These are phyloP conservation scores for Fusarium bulbicola DNA, from an alignment of 2,329 filamentous ascomycete genomes.

Conservation along the genomic window DNA sequence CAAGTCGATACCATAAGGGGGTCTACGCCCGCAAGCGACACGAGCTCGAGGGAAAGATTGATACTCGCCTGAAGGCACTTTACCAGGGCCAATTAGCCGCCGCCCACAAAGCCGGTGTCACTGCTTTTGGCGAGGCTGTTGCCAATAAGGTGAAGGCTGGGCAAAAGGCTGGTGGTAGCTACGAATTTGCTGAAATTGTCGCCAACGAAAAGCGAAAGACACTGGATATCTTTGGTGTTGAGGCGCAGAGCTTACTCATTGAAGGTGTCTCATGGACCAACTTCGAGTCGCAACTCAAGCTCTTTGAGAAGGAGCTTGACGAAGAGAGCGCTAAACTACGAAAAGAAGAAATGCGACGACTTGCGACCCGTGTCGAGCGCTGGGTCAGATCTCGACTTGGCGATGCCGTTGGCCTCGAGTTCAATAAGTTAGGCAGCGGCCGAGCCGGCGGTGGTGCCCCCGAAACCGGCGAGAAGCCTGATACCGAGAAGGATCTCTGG, in stretches of 20 bases:
- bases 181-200: slow-evolving; percentile 97
- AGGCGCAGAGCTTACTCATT: slow-evolving; percentile 78
- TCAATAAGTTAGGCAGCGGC: slow-evolving; percentile 94
- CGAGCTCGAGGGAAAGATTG: slow-evolving; percentile 87
- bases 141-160: slow-evolving; percentile 86
- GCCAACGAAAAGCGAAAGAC: slow-evolving; percentile 81
- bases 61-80: slow-evolving; percentile 85
- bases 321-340: slow-evolving; percentile 85
- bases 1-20: slow-evolving; percentile 94
- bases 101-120: slow-evolving; percentile 87
- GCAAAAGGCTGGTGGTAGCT: slow-evolving; percentile 88
- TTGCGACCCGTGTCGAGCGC: slow-evolving; percentile 90
- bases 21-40: slow-evolving; percentile 87
- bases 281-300: slow-evolving; percentile 79
- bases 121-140: slow-evolving; percentile 87
- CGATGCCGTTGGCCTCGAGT: slow-evolving; percentile 90
- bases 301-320: slow-evolving; percentile 91
- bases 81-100: slow-evolving; percentile 89
- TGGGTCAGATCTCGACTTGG: slow-evolving; percentile 90
- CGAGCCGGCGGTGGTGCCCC: slow-evolving; percentile 84
- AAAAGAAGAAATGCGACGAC: slow-evolving; percentile 93
- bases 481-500: slow-evolving; percentile 88
- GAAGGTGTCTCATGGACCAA: slow-evolving; percentile 87
- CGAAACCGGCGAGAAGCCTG: slow-evolving; percentile 77
- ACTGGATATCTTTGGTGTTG: slow-evolving; percentile 76